These are phyloP conservation scores for Rubroboletus satanas DNA, from an alignment of 768 basidiomycete species.

Conservation along the genomic window DNA sequence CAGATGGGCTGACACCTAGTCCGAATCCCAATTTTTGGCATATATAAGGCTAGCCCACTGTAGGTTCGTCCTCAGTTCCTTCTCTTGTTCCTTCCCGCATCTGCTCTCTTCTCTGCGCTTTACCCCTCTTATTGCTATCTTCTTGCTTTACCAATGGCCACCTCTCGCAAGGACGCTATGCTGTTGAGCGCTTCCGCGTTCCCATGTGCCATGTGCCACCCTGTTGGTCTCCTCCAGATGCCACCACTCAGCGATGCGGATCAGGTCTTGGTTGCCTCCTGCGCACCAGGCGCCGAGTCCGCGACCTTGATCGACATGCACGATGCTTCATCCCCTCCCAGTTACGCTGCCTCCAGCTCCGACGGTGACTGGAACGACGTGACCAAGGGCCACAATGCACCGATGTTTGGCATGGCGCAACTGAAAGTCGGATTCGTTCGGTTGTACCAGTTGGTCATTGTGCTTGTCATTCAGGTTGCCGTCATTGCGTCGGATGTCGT, in stretches of 20 bases:
- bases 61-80: neutral
- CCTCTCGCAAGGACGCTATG: neutral
- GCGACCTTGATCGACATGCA: neutral
- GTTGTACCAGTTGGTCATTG: conserved; percentile 6
- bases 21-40: neutral
- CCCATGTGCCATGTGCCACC: neutral
- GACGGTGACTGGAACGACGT: neutral
- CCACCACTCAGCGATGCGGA: neutral
- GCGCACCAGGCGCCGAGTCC: neutral
- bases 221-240: neutral
- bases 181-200: neutral
- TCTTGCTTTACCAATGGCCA: conserved; percentile 3
- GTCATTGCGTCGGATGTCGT: conserved; percentile 11
- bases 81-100: neutral
- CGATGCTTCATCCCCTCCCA: neutral
- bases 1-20: neutral
- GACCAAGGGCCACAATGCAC: neutral
- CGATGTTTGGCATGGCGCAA: neutral
- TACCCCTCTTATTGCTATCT: neutral
- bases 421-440: conserved; percentile 1
- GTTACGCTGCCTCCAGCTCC: neutral
- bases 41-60: conserved; percentile 3
- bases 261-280: neutral
- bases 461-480: conserved; percentile 2
- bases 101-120: neutral